Conservation (phyloP, 768 basidiomycete genomes). For the Rhodotorula diobovata region DNA sequence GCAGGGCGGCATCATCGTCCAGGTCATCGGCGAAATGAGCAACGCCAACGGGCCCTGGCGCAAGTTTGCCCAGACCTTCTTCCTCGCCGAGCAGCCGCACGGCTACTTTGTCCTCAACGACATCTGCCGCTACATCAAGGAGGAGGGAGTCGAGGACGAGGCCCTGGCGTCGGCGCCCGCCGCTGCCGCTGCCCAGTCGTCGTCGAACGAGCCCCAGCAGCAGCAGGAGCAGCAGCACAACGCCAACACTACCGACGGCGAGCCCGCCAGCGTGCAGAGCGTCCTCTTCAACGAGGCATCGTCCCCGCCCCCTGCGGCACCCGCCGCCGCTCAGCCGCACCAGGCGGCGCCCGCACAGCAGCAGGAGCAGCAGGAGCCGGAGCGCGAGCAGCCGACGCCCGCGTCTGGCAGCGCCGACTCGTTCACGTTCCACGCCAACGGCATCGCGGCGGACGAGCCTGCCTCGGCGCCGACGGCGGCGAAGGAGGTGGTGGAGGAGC, state of each 20-base stretch:
- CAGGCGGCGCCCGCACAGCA: background rate
- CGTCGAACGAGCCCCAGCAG: background rate
- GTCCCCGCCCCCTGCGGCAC: background rate
- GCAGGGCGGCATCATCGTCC: constrained; percentile 93
- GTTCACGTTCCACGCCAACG: constrained; percentile 20
- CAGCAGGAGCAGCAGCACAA: background rate
- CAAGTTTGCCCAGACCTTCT: constrained; percentile 99
- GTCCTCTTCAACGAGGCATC: constrained; percentile 18
- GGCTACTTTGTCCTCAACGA: constrained; percentile 99
- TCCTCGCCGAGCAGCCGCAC: constrained; percentile 97
- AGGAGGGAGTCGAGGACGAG: constrained; percentile 52
- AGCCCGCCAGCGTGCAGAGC: constrained; percentile 16
- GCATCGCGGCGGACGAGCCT: background rate
- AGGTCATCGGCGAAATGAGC: constrained; percentile 96
- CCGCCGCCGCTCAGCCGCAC: background rate
- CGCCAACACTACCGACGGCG: background rate
- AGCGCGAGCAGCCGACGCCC: background rate
- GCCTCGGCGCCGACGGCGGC: background rate
- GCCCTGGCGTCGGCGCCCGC: constrained; percentile 7
- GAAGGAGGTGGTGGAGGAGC: constrained; percentile 1
- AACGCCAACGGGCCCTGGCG: constrained; percentile 87
- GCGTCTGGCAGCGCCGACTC: constrained; percentile 2
- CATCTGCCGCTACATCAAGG: constrained; percentile 99
- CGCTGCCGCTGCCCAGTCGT: background rate
- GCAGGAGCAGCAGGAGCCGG: background rate